phyloP scores from a whole-genome alignment of 1,284 basidiomycete species.

The Chondrostereum purpureum region DNA sequence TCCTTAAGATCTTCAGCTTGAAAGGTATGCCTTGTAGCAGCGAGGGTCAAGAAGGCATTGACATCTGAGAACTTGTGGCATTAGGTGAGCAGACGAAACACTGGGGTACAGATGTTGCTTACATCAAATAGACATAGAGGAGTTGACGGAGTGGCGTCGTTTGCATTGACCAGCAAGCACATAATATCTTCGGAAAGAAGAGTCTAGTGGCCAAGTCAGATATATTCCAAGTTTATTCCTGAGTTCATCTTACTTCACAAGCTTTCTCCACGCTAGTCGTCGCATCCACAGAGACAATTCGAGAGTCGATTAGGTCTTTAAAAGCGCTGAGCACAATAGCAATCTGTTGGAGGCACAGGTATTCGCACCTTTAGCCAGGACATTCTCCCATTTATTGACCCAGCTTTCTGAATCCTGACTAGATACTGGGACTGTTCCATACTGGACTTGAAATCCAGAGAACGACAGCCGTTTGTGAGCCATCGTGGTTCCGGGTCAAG shows the following conservation, averaged over 20 bases:
- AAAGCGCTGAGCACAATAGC: neutral
- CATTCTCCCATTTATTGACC: slow-evolving; percentile 1
- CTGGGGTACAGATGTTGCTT: slow-evolving; percentile 19
- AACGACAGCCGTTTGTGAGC: neutral
- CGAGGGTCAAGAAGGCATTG: slow-evolving; percentile 74
- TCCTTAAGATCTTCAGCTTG: slow-evolving; percentile 50
- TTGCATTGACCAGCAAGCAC: slow-evolving; percentile 57
- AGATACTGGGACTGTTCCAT: neutral
- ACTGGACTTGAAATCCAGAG: neutral
- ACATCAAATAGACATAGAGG: slow-evolving; percentile 73
- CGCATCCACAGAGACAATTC: slow-evolving; percentile 55
- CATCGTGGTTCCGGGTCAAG: neutral
- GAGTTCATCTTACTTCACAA: slow-evolving; percentile 58
- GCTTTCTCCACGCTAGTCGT: slow-evolving; percentile 72
- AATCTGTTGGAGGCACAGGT: neutral
- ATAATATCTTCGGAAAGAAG: slow-evolving; percentile 54
- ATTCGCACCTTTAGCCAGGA: neutral
- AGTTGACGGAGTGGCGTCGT: slow-evolving; percentile 24
- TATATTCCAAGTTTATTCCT: too few relatives aligned
- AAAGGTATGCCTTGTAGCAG: slow-evolving; percentile 67
- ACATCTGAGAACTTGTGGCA: slow-evolving; percentile 67
- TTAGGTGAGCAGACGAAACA: neutral
- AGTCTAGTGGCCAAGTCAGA: slow-evolving; percentile 29
- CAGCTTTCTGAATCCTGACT: neutral
- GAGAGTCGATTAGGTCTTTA: slow-evolving; percentile 55